Conservation (phyloP, 495 filamentous ascomycete genomes). For the Podospora comata region DNA sequence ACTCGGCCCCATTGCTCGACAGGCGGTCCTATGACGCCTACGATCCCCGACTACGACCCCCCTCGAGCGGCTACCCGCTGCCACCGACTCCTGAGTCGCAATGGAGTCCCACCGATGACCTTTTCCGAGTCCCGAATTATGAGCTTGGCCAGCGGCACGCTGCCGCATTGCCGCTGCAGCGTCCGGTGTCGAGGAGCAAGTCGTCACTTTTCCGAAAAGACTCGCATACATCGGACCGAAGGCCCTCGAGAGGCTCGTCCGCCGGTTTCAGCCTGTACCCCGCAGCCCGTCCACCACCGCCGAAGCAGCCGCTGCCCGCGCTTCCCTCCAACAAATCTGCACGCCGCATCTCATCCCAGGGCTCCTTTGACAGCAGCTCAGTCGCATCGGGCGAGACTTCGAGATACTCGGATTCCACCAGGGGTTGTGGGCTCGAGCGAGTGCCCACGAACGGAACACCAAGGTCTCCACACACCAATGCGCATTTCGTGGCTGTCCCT, state of each 20-base stretch:
- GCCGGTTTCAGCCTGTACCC: slow-evolving; percentile 31
- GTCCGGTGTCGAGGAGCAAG: slow-evolving; percentile 10
- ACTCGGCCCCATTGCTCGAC: slow-evolving; percentile 14
- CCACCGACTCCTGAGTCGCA: slow-evolving; percentile 13
- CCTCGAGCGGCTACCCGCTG: slow-evolving; percentile 10
- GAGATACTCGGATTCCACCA: slow-evolving; percentile 21
- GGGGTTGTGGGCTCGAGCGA: slow-evolving; percentile 14
- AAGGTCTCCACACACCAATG: slow-evolving; percentile 1
- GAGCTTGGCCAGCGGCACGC: slow-evolving; percentile 8
- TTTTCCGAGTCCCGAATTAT: slow-evolving; percentile 14
- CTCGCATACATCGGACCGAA: slow-evolving; percentile 25
- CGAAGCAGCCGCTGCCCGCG: slow-evolving; percentile 29
- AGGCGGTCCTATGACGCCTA: slow-evolving; percentile 15
- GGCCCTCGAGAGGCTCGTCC: slow-evolving; percentile 22
- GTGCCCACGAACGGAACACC: slow-evolving; percentile 10
- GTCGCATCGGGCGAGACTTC: slow-evolving; percentile 20
- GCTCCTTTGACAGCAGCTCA: slow-evolving; percentile 21
- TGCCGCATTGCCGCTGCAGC: slow-evolving; percentile 2
- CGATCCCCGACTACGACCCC: slow-evolving; percentile 11
- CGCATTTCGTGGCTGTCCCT: slow-evolving; percentile 1
- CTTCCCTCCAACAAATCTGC: slow-evolving; percentile 16
- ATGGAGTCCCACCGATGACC: slow-evolving; percentile 14
- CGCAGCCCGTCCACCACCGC: slow-evolving; percentile 15
- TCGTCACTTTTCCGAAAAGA: slow-evolving; percentile 23
- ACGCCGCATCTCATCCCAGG: slow-evolving; percentile 22